Base-by-base conservation (phyloP, 2,329 filamentous ascomycete species). In the Xylaria digitata region DNA sequence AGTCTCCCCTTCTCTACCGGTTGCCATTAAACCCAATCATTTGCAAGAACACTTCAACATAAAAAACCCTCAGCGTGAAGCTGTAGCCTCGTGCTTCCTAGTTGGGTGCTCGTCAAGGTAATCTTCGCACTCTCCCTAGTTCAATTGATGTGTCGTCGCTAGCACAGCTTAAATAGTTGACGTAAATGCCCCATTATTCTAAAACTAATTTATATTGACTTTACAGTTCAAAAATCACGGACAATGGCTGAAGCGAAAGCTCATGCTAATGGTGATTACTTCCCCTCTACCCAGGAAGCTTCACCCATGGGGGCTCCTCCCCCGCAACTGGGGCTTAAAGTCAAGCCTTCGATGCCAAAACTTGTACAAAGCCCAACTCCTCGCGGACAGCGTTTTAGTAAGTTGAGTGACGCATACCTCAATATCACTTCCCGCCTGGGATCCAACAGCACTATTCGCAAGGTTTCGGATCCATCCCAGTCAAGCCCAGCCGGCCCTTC, bases 321-420 rank as follows among this genome's bases (percentile, higher is more conserved):
- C 9, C 17, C 49, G 6, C 48, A 61, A 8, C 32, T 30, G 19
- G 49, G 63, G 15, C 21, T 37, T n/a, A 26, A 59, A 8, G 23
- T 42, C n/a, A 17, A 57, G 19, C 34, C 30, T 11, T 43, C 49
- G 1, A 17, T 23, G 1, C 54, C 57, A 23, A 66, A 60, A 17
- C 37, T 70, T 57, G 63, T 66, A 19, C 66, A 63, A 49, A 72
- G 65, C 17, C 54, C 71, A 5, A 77, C 75, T 8, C 78, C 77
- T 9, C 78, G 78, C 32, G 77, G 75, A 3, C 75, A 73, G 6
- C 72, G 79, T 32, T 82, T 82, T 63, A 73, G 75, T 30, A 77
- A 78, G 59, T 71, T 82, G 0, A 74, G 74, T 30, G 80, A 81
- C 42, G 81, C 81, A 0, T 78, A 81, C 61, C 74, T 75, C 3